Conservation (phyloP, 2,329 filamentous ascomycete species). For the Tothia fuscella region DNA sequence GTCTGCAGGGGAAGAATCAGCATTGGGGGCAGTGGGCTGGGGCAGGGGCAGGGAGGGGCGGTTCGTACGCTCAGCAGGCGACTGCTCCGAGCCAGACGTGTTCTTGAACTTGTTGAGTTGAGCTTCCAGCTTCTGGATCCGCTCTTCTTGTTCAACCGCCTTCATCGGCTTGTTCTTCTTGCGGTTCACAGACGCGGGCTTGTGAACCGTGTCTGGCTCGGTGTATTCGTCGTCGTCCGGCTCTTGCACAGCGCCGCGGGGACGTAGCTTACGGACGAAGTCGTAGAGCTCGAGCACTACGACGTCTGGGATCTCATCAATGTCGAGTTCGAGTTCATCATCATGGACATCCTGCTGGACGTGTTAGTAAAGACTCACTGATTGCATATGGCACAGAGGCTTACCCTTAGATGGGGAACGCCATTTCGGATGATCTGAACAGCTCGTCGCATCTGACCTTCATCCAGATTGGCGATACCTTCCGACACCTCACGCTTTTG, state of each 20-base stretch:
- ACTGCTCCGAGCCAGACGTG: constrained; percentile 29
- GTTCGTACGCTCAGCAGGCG: background rate
- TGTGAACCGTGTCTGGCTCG: constrained; percentile 19
- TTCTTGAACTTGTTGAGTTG: constrained; percentile 34
- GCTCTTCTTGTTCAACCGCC: constrained; percentile 57
- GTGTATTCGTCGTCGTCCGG: constrained; percentile 22
- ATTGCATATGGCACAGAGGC: constrained; percentile 12
- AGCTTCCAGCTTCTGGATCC: constrained; percentile 51
- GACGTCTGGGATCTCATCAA: constrained; percentile 44
- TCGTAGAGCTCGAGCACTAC: constrained; percentile 44
- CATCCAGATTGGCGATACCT: constrained; percentile 70
- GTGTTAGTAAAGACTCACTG: constrained; percentile 8
- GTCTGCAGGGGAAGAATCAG: no score
- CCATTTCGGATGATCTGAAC: constrained; percentile 86
- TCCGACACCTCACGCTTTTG: constrained; percentile 90
- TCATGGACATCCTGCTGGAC: constrained; percentile 35
- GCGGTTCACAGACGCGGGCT: constrained; percentile 35
- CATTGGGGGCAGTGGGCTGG: no score
- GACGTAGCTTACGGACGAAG: constrained; percentile 36
- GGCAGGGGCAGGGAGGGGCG: no score
- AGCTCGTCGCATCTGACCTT: constrained; percentile 64
- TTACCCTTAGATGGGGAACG: constrained; percentile 55
- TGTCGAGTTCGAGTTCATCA: constrained; percentile 54
- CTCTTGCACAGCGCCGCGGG: constrained; percentile 16
- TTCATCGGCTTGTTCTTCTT: constrained; percentile 72